Base-by-base conservation (phyloP, 2,329 filamentous ascomycete species). In the Phaeoacremonium minimum region DNA sequence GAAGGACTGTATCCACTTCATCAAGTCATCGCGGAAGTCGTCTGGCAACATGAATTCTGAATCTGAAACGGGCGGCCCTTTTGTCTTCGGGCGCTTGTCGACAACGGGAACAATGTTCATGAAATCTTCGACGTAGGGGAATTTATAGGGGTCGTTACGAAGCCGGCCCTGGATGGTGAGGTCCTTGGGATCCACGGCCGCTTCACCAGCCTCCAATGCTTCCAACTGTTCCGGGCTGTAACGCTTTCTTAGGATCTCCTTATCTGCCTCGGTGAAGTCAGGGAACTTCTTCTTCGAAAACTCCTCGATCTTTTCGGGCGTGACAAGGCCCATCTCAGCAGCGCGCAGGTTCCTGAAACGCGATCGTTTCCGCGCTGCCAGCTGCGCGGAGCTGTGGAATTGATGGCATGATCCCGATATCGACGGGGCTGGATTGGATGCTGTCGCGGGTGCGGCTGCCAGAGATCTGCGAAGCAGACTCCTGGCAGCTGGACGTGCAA, bases 71-170 rank as follows among this genome's bases (percentile, higher is more conserved):
- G 69, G 72, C 51, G 71, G 71, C 38, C 58, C 63, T 55, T 63
- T 59, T 32, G 60, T 64, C 40, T 63, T 70, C 48, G 64, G 75
- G 58, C 68, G 78, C 56, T 83, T 76, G 66, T 97, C 91, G 42
- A 93, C 75, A 33, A 87, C 71, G 36, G 88, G 87, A 53, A 87
- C 78, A 45, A 91, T 74, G 39, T 75, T 75, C 41, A 84, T 78
- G 53, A 95, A 85, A 60, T 95, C 87, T 57, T 96, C 89, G 37
- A 91, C 65, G 60, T 95, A 93, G 43, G 77, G 70, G 33, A 90
- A 67, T 36, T 71, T 70, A 69, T 87, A 85, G 7, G 80, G 74
- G 56, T 95, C 89, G 37, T 68, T 73, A 43, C 88, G 81, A 49
- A 86, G 61, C 30, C 78, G 73, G 46, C 83, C 86, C 63, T 93